Evolutionary conservation across 352 stramenopile genomes (phyloP).

Genomic region (Globisporangium paddicum): DNA sequence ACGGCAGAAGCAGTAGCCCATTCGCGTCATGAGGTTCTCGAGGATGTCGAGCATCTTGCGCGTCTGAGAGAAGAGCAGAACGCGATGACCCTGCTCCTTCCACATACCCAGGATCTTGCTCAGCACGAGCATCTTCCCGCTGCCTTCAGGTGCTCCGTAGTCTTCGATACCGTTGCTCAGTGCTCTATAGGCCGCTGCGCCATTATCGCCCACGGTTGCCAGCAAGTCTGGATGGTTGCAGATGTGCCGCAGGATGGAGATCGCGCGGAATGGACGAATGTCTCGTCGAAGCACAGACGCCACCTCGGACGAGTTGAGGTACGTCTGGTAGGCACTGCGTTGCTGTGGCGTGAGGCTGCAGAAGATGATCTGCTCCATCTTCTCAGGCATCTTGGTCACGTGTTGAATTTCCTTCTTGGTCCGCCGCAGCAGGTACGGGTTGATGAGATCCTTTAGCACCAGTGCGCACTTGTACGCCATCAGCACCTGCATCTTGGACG

Average conservation of each 20-base stretch:
- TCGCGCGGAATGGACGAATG: slow-evolving; percentile 87
- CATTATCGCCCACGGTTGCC: slow-evolving; percentile 30
- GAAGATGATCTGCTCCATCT: slow-evolving; percentile 99
- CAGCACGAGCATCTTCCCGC: slow-evolving; percentile 97
- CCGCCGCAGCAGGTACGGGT: slow-evolving; percentile 94
- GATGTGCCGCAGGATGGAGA: slow-evolving; percentile 96
- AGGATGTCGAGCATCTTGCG: slow-evolving; percentile 98
- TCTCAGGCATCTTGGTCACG: slow-evolving; percentile 91
- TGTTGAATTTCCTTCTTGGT: slow-evolving; percentile 95
- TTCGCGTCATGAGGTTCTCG: slow-evolving; percentile 84
- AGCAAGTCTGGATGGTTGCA: slow-evolving; percentile 98
- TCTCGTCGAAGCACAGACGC: slow-evolving; percentile 82
- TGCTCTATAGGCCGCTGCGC: background rate
- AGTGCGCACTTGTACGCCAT: slow-evolving; percentile 97
- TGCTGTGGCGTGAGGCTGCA: slow-evolving; percentile 91
- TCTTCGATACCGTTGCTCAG: slow-evolving; percentile 7
- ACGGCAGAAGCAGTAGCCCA: slow-evolving; percentile 90
- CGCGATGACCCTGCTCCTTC: slow-evolving; percentile 94
- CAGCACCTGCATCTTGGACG: slow-evolving; percentile 92
- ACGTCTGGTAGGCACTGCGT: slow-evolving; percentile 88
- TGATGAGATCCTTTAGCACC: slow-evolving; percentile 95
- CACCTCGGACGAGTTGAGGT: slow-evolving; percentile 91
- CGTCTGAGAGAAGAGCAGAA: slow-evolving; percentile 98
- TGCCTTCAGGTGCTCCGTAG: slow-evolving; percentile 63
- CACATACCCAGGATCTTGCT: slow-evolving; percentile 94